Evolutionary conservation across 768 basidiomycete genomes (phyloP), one percentile per base, ranked within the genome.

Genomic region (Leccinum subgranulosum): DNA sequence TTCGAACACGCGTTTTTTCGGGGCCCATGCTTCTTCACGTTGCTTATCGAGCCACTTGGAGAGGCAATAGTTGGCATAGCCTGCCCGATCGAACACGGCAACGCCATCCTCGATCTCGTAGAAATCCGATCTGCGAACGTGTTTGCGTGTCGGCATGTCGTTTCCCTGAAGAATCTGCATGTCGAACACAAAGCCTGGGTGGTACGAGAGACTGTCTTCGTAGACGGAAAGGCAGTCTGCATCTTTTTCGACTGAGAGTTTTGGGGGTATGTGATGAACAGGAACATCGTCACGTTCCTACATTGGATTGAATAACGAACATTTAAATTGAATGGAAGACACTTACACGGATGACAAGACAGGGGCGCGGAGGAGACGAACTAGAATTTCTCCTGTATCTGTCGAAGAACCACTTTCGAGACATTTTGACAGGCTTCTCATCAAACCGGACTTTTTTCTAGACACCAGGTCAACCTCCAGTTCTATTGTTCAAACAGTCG

Each of bases 41-140:
- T 71, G 65, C 58, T 59, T 72, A 59, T 73, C 71, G 19, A 67
- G 33, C 58, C 68, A 67, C 34, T 17, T 64, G 25, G 63, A 57
- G 15, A 69, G 58, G 56, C 72, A 73, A 57, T 68, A 58, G 43
- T 50, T 56, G 3, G 63, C 60, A 60, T 72, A 73, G 39, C 64
- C 66, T 45, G 56, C 29, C 5, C 51, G 63, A 60, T 73, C 67
- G 41, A 73, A 68, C 29, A 29, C 57, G 58, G 69, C 60, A 39
- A 60, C 49, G 49, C 71, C 69, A 28, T 57, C 66, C 52, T 72
- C 70, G 15, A 60, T 68, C 59, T 71, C 63, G 50, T 73, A 67
- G 29, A 73, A 69, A 6, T 69, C 62, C 10, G 67, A 64, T 51
- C 58, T 55, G 6, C 60, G 62, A n/a, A 62, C 52, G 36, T 36